Evolutionary conservation across 441 rosid species (phyloP).

Genomic region (Geranium incanum): DNA sequence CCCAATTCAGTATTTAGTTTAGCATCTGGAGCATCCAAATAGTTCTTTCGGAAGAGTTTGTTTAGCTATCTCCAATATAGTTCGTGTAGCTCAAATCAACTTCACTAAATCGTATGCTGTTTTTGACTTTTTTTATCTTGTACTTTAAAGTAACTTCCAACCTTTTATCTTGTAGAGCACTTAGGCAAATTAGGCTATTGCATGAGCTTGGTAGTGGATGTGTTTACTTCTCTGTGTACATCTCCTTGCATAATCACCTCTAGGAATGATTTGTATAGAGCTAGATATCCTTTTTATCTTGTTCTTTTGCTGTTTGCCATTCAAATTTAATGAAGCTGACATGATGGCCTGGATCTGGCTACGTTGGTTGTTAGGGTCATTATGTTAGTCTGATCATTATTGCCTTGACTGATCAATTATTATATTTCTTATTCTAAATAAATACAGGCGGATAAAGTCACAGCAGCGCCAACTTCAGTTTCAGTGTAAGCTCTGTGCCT

Average conservation of each 20-base stretch:
- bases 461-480: slow-evolving; percentile 70
- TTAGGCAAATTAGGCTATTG: background rate
- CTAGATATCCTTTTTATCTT: background rate
- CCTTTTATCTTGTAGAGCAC: background rate
- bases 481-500: slow-evolving; percentile 59
- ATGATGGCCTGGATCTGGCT: background rate
- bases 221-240: background rate
- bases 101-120: background rate
- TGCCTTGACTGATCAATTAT: slow-evolving; percentile 14
- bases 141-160: background rate
- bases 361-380: background rate
- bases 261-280: background rate
- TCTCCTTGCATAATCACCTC: background rate
- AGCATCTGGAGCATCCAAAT: background rate
- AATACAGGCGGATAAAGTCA: slow-evolving; percentile 66
- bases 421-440: slow-evolving; percentile 16
- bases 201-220: background rate
- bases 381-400: background rate
- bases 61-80: background rate
- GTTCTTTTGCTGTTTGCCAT: background rate
- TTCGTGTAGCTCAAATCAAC: background rate
- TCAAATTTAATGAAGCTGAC: background rate
- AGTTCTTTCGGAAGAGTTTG: background rate
- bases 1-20: background rate
- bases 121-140: background rate